These are phyloP conservation scores for Ophiosphaerella narmari DNA, from an alignment of 2,329 filamentous ascomycete species.

Conservation along the genomic window DNA sequence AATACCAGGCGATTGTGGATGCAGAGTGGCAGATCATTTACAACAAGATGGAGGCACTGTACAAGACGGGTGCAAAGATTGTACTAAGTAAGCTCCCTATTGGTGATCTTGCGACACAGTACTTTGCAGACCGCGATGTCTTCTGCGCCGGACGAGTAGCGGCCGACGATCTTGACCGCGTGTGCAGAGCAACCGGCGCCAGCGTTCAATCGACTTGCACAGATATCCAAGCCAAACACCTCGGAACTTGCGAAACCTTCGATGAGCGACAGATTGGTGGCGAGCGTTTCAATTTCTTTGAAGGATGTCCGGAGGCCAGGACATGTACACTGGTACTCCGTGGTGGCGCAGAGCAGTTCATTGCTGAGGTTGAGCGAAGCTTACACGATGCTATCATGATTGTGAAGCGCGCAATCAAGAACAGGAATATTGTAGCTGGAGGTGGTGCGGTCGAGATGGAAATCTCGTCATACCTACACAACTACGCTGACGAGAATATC, in stretches of 20 bases:
- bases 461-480: constrained; percentile 88
- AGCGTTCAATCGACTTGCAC: constrained; percentile 95
- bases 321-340: constrained; percentile 95
- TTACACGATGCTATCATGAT: constrained; percentile 99
- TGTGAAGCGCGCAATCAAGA: constrained; percentile 96
- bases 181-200: constrained; percentile 91
- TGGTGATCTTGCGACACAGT: constrained; percentile 95
- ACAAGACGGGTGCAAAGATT: constrained; percentile 95
- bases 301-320: constrained; percentile 92
- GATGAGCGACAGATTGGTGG: constrained; percentile 97
- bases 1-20: constrained; percentile 99
- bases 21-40: constrained; percentile 99
- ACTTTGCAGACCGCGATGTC: constrained; percentile 95
- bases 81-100: constrained; percentile 97
- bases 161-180: constrained; percentile 90
- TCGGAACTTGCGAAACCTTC: constrained; percentile 87
- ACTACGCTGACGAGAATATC: constrained; percentile 89
- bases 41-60: constrained; percentile 95
- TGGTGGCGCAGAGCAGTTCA: constrained; percentile 97
- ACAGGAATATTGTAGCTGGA: constrained; percentile 91
- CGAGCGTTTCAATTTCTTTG: constrained; percentile 98
- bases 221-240: constrained; percentile 85
- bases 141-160: constrained; percentile 97
- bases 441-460: constrained; percentile 98
- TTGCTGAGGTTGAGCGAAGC: constrained; percentile 96